A percentile compares a stretch with the other conserved stretches of the same genome.
Conservation (phyloP, 441 rosid species). For the Populus hybrid region DNA sequence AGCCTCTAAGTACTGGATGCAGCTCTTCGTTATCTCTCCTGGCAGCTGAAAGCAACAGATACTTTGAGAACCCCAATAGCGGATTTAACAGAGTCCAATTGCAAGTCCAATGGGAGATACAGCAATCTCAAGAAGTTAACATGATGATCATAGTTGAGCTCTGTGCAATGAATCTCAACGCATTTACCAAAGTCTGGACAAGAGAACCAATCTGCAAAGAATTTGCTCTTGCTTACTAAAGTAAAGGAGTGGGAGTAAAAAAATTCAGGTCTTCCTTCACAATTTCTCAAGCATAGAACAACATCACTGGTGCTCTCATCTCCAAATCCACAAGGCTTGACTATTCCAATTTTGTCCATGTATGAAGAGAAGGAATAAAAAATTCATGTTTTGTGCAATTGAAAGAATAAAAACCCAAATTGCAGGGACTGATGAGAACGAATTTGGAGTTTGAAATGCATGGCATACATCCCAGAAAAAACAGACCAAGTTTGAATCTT, state of each 20-base stretch:
- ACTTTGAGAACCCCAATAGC: slow-evolving; percentile 42
- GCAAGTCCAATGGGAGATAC: slow-evolving; percentile 29
- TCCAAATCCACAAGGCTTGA: slow-evolving; percentile 34
- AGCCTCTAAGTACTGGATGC: slow-evolving; percentile 50
- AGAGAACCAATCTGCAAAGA: slow-evolving; percentile 37
- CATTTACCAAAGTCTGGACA: slow-evolving; percentile 16
- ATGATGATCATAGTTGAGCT: slow-evolving; percentile 35
- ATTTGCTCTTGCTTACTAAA: slow-evolving; percentile 37
- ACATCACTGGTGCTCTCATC: slow-evolving; percentile 37
- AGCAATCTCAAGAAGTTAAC: slow-evolving; percentile 41
- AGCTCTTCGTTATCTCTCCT: slow-evolving; percentile 37
- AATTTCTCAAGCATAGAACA: slow-evolving; percentile 28
- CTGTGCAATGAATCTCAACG: slow-evolving; percentile 38
- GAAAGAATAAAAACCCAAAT: slow-evolving; percentile 15
- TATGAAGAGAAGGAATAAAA: slow-evolving; percentile 13
- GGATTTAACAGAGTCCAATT: slow-evolving; percentile 39
- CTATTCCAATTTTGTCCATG: slow-evolving; percentile 35
- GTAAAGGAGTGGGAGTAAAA: slow-evolving; percentile 36
- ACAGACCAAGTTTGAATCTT: not conserved
- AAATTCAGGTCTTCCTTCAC: slow-evolving; percentile 40
- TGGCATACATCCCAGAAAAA: not conserved
- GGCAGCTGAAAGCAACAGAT: slow-evolving; percentile 36
- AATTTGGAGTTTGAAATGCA: not conserved
- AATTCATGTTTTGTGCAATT: slow-evolving; percentile 37
- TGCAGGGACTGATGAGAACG: not conserved